These are phyloP conservation scores for Bryoerythrophyllum caledonicum DNA, from an alignment of 225 moss, liverwort and hornwort species.

Conservation along the genomic window DNA sequence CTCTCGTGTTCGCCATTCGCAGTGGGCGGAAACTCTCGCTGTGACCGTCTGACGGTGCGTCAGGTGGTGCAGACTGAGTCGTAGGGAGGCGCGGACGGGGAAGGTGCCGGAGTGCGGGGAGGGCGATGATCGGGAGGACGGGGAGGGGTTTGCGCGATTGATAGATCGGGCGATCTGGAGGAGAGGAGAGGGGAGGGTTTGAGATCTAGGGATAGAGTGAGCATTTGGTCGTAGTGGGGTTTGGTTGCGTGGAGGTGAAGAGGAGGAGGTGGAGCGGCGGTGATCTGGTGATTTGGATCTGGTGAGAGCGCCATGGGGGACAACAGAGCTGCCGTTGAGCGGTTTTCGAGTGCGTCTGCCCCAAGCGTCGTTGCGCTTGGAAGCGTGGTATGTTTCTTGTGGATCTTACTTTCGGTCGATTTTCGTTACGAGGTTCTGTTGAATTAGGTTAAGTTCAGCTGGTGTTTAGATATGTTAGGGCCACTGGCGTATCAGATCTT, in stretches of 20 bases:
- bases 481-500: not conserved
- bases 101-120: no score
- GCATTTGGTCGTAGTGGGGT: no score
- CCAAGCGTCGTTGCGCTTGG: constrained; percentile 88
- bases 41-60: constrained; percentile 5
- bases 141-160: not conserved
- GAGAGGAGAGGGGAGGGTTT: constrained; percentile 11
- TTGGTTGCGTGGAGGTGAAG: no score
- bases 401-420: no score
- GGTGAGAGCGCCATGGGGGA: constrained; percentile 40
- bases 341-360: constrained; percentile 63
- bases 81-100: not conserved
- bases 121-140: not conserved
- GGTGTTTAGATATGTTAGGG: not conserved
- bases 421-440: not conserved
- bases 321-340: constrained; percentile 49
- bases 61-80: not conserved
- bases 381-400: constrained; percentile 70
- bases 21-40: not conserved
- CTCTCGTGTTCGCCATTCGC: no score
- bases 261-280: not conserved
- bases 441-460: constrained; percentile 35
- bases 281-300: constrained; percentile 38
- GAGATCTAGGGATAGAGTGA: constrained; percentile 19
- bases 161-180: constrained; percentile 18